phyloP scores from a whole-genome alignment of 2,329 filamentous ascomycete genomes.

The Didymella pinodella region DNA sequence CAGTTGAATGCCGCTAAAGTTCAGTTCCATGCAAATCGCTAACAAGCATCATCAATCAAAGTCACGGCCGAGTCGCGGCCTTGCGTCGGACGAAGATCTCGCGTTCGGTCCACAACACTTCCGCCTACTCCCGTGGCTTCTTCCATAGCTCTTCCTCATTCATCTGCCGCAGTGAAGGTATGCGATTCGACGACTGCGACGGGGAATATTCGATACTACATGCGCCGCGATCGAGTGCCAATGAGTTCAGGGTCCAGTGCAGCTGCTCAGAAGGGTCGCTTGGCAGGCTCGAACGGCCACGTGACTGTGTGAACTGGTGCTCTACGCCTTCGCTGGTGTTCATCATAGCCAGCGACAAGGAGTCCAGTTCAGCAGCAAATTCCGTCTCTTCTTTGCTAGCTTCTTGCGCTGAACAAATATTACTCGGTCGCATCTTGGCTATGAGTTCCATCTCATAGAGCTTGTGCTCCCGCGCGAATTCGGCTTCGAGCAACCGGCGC shows the following conservation, averaged over 20 bases:
- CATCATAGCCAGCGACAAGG: conserved; percentile 42
- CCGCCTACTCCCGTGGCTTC: conserved; percentile 29
- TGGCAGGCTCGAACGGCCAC: conserved; percentile 37
- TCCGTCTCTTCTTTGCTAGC: conserved; percentile 43
- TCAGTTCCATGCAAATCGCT: conserved; percentile 19
- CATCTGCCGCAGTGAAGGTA: conserved; percentile 22
- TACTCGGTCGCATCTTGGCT: conserved; percentile 37
- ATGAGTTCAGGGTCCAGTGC: conserved; percentile 46
- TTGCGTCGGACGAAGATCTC: neutral
- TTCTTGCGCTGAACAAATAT: conserved; percentile 42
- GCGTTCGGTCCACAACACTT: neutral
- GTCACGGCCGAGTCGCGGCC: neutral
- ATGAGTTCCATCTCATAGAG: conserved; percentile 40
- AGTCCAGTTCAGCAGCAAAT: conserved; percentile 43
- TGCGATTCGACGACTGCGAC: conserved; percentile 21
- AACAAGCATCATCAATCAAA: conserved; percentile 11
- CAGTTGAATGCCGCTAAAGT: conserved; percentile 20
- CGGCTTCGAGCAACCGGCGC: conserved; percentile 38
- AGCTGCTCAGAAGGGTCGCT: conserved; percentile 47
- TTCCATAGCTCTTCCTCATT: conserved; percentile 39
- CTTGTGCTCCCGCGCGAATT: conserved; percentile 37
- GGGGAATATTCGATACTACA: conserved; percentile 45
- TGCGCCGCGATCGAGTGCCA: conserved; percentile 43
- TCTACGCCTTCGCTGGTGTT: conserved; percentile 29
- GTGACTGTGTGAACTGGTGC: conserved; percentile 22